Conservation (phyloP, 2,329 filamentous ascomycete genomes). For the Ophiocordyceps sinensis region DNA sequence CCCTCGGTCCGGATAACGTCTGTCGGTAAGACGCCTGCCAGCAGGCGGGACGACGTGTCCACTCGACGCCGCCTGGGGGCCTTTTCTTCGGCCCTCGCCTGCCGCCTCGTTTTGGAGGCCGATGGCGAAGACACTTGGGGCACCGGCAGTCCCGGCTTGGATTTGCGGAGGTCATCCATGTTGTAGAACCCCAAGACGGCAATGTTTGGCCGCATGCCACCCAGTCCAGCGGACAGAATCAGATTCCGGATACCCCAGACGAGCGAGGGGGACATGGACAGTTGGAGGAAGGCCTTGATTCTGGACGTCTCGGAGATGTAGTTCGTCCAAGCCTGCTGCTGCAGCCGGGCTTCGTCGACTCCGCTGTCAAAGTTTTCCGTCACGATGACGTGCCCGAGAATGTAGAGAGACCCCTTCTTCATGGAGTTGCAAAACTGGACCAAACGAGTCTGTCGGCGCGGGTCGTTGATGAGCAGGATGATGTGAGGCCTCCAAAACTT, state of each 20-base stretch:
- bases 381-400: conserved; percentile 78
- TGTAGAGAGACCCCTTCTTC: conserved; percentile 76
- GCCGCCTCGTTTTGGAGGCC: conserved; percentile 15
- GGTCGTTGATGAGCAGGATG: conserved; percentile 68
- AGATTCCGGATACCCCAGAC: conserved; percentile 79
- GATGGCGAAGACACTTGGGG: conserved; percentile 30
- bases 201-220: conserved; percentile 82
- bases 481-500: conserved; percentile 91
- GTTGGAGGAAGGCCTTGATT: conserved; percentile 81
- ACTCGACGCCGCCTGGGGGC: conserved; percentile 26
- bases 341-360: conserved; percentile 66
- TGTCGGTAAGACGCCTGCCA: conserved; percentile 49
- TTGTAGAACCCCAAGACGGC: conserved; percentile 71
- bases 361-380: conserved; percentile 67
- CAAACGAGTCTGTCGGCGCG: conserved; percentile 65
- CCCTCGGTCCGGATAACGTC: conserved; percentile 54
- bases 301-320: conserved; percentile 70
- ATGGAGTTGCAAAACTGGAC: conserved; percentile 87
- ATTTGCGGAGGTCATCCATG: conserved; percentile 57
- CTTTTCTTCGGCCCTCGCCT: conserved; percentile 16
- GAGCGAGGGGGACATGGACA: conserved; percentile 67
- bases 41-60: conserved; percentile 38
- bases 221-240: conserved; percentile 66
- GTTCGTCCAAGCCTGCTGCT: conserved; percentile 72
- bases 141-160: conserved; percentile 40